Base-by-base conservation (phyloP, 352 stramenopile genomes). In the Globisporangium emineosum region DNA sequence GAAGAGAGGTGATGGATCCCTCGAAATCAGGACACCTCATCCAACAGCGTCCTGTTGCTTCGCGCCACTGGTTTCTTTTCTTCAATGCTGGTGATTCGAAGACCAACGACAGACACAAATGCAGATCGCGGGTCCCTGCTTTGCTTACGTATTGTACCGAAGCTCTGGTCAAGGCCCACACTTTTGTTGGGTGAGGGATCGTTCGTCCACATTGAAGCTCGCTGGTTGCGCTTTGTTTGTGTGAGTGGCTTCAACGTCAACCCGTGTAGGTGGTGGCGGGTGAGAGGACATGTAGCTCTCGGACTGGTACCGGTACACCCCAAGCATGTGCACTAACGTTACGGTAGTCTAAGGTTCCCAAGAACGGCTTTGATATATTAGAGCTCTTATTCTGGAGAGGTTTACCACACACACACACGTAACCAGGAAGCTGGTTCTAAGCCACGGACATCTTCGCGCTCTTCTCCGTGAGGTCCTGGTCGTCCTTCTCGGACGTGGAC, bases 391-490 rank as follows among this genome's bases (percentile, higher is more conserved):
- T 5, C 29, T 32, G n/a, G n/a, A 19, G 35, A 42, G 35, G 35
- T 19, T 42, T 42, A 42, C 35, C 35, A 42, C 6, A 42, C 12
- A 42, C 35, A 42, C 4, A 42, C 32, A 6, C 8, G 32, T 12
- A 35, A 35, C 12, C 35, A 19, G 12, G 10, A 12, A 12, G 33
- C 1, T 13, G 35, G 17, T 42, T 12, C 5, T 61, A 66, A 8
- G 40, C 51, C 15, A 61, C 21, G 6, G 60, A 60, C 5, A 61
- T 23, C 60, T 66, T 56, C 25, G 50, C 50, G 50, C 17, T 56
- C 60, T 66, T 66, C 25, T 60, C 51, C 23, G 27, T n/a, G 29
- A 25, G 15, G 25, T 45, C 33, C 27, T 60, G 40, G 21, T 51
- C 58, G 32, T 51, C 58, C 33, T 12, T 23, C 19, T 27, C 33